Conservation (phyloP, 495 filamentous ascomycete genomes). For the Daldinia childiae region DNA sequence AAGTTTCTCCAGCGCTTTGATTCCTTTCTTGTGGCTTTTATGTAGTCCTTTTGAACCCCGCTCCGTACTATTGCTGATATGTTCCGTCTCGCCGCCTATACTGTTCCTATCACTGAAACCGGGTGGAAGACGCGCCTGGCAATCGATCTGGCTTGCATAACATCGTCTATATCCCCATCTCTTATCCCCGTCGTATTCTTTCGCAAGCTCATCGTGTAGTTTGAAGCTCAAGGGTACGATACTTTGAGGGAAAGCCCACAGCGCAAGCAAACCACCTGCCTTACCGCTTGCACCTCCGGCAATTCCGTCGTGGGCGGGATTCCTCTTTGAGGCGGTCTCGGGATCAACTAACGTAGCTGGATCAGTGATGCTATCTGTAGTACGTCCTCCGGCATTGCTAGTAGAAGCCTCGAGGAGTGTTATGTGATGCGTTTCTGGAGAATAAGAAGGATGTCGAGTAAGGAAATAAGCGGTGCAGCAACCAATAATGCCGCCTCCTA, state of each 20-base stretch:
- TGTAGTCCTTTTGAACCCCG: conserved; percentile 36
- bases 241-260: conserved; percentile 84
- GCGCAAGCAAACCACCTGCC: conserved; percentile 81
- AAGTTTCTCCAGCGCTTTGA: conserved; percentile 26
- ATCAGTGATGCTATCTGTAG: conserved; percentile 46
- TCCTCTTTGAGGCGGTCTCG: conserved; percentile 42
- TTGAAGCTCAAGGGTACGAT: conserved; percentile 81
- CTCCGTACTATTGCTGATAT: conserved; percentile 1
- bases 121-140: conserved; percentile 54
- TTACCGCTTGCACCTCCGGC: conserved; percentile 91
- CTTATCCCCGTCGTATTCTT: conserved; percentile 76
- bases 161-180: conserved; percentile 84
- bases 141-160: conserved; percentile 70
- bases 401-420: conserved; percentile 83
- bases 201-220: conserved; percentile 78
- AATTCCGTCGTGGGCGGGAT: conserved; percentile 62
- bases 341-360: conserved; percentile 45
- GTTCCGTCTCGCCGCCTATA: not conserved
- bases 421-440: conserved; percentile 73
- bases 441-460: conserved; percentile 79
- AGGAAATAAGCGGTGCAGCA: conserved; percentile 87
- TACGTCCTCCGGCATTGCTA: conserved; percentile 45
- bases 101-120: conserved; percentile 42
- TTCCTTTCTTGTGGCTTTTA: conserved; percentile 43
- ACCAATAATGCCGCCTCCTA: conserved; percentile 88